These are phyloP conservation scores for Metschnikowia matae DNA, from an alignment of 805 yeast species.

Conservation along the genomic window DNA sequence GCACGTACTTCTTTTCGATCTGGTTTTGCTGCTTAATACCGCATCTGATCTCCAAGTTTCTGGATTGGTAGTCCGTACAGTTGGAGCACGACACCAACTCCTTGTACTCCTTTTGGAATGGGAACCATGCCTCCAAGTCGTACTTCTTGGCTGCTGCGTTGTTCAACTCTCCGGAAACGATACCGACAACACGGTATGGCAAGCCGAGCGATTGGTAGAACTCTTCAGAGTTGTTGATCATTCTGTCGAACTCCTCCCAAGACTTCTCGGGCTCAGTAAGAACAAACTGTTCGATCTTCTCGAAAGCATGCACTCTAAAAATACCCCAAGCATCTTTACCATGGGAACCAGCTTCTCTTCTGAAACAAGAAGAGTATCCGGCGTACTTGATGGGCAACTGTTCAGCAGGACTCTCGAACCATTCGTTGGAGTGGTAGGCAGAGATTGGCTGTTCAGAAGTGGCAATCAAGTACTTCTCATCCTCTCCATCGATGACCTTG, in stretches of 20 bases:
- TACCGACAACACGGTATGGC: constrained; percentile 96
- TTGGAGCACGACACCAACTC: constrained; percentile 97
- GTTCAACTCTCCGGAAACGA: constrained; percentile 97
- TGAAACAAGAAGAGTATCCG: constrained; percentile 97
- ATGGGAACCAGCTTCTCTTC: constrained; percentile 99
- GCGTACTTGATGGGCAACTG: constrained; percentile 96
- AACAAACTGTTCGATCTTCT: constrained; percentile 95
- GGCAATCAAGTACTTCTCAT: constrained; percentile 96
- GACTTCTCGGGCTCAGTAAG: constrained; percentile 97
- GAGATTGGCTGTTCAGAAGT: constrained; percentile 99
- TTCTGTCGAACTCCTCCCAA: constrained; percentile 94
- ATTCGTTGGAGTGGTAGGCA: constrained; percentile 94
- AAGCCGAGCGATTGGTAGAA: constrained; percentile 87
- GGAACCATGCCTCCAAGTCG: constrained; percentile 99
- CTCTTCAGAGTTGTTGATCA: constrained; percentile 88
- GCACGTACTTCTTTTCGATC: constrained; percentile 95
- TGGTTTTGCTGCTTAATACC: constrained; percentile 95
- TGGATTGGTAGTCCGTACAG: constrained; percentile 98
- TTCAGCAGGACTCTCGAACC: constrained; percentile 97
- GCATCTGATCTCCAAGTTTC: constrained; percentile 97
- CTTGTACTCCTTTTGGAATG: constrained; percentile 96
- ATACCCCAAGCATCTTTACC: constrained; percentile 99
- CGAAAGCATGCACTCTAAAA: constrained; percentile 97
- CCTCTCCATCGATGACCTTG: constrained; percentile 95
- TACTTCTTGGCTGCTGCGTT: constrained; percentile 99